Evolutionary conservation across 345 rosid species (phyloP), one percentile per base, ranked within the genome.

Genomic region (Bruguiera gymnorhiza): DNA sequence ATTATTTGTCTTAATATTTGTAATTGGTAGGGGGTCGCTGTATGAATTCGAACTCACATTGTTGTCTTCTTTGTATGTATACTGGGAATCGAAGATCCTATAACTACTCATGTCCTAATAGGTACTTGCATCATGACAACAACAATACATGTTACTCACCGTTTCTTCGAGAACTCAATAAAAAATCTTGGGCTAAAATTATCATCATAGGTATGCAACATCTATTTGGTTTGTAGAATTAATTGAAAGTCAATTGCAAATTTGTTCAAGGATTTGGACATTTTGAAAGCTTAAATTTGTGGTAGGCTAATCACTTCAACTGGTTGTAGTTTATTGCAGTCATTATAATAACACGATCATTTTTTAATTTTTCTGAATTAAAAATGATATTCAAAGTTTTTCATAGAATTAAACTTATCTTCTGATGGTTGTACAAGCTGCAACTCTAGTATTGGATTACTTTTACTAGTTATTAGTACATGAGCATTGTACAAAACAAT

Each of bases 101-200:
- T 31, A 27, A 8, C 9, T 65, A 39, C 57, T 27, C 24, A 2
- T 65, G 57, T 20, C 68, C 68, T 24, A 1, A 2, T 10, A 57
- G 34, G 27, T 43, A 26, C 27, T 8, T 0, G 4, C 8, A 8
- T 2, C 0, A 4, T 16, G 23, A 8, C 39, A 20, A 3, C 3
- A 27, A 27, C 2, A 5, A 6, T 5, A 9, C 16, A 2, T 62
- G 51, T 24, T 36, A 31, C 19, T 1, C 1, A 36, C 39, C 1
- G 0, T 36, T 4, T 32, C 6, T 4, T 6, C 0, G 5, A 0
- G 2, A 1, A 2, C 16, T 6, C 1, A 26, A 1, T 8, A 27
- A 26, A 65, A 48, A 6, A 5, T 65, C 57, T 63, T 15, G 24
- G 21, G 16, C n/a, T 10, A 63, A 63, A 20, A 1, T 27, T n/a